Base-by-base conservation (phyloP, 352 stramenopile species). In the Halophytophthora polymorphica region DNA sequence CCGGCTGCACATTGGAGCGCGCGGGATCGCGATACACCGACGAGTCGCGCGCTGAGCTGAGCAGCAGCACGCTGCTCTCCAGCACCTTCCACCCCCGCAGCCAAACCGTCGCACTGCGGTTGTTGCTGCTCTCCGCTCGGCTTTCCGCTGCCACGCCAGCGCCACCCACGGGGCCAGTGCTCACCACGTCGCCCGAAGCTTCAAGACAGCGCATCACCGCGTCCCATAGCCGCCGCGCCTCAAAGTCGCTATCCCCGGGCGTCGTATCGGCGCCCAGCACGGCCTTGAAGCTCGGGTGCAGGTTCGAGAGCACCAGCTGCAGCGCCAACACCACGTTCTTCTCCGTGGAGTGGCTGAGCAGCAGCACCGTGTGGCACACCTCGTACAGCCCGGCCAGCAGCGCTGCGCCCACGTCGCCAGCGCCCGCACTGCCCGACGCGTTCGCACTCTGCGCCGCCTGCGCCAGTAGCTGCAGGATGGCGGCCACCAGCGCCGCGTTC, bases 1-100 rank as follows among this genome's bases (percentile, higher is more conserved):
- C 84, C 0, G 83, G 83, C 63, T 83, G 75, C 33, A 88, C 66
- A 28, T 90, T 90, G 12, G 79, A 90, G 35, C 83, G 66, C 64
- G 80, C 76, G 0, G 77, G 78, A 37, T 93, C 83, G 12, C 83
- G 76, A 45, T 83, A 88, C 50, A 90, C 62, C 3, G 74, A 81
- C 4, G 72, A 66, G 42, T 79, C 72, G 35, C 79, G 65, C 13
- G 74, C 61, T 8, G 69, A 65, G n/a, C 58, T 72, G 36, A 88
- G 58, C 19, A 90, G 53, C 56, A 90, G 70, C 39, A 74, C 68
- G 10, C 60, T 56, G 22, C 66, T 70, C 52, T 88, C 76, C 19
- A 88, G 38, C 1, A 77, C 40, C 58, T 88, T 90, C 73, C 72
- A 90, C 15, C 71, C 63, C 14, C 64, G 56, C 28, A 90, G 50